Evolutionary conservation across 345 rosid genomes (phyloP).

Genomic region (Hibiscus syriacus): DNA sequence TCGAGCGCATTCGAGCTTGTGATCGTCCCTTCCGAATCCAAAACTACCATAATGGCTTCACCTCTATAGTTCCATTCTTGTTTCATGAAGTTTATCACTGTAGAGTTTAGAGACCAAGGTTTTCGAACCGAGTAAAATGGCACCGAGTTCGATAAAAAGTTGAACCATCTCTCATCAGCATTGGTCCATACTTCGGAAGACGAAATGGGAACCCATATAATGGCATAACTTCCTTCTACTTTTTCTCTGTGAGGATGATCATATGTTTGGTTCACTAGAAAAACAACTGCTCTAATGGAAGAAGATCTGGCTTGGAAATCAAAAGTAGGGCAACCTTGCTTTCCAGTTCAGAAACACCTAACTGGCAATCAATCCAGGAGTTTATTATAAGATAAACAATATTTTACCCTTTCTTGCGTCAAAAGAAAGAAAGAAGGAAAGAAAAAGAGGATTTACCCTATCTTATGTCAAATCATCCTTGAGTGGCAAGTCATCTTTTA

Average conservation of each 20-base stretch:
- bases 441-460: slow-evolving; percentile 24
- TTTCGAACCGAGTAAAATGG: slow-evolving; percentile 56
- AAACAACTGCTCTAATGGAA: slow-evolving; percentile 41
- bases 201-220: slow-evolving; percentile 60
- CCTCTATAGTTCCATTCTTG: slow-evolving; percentile 47
- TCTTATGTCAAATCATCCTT: slow-evolving; percentile 30
- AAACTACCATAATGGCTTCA: slow-evolving; percentile 43
- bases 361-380: neutral
- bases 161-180: slow-evolving; percentile 33
- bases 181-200: slow-evolving; percentile 43
- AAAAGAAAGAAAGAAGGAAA: slow-evolving; percentile 9
- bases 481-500: slow-evolving; percentile 50
- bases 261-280: slow-evolving; percentile 56
- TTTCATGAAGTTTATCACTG: slow-evolving; percentile 40
- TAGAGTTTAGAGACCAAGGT: slow-evolving; percentile 48
- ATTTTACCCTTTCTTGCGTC: no score
- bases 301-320: slow-evolving; percentile 53
- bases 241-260: slow-evolving; percentile 31
- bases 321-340: slow-evolving; percentile 53
- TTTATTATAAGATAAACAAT: no score
- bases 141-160: slow-evolving; percentile 34
- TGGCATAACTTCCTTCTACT: slow-evolving; percentile 34
- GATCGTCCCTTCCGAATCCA: slow-evolving; percentile 47
- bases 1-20: slow-evolving; percentile 59
- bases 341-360: slow-evolving; percentile 40